phyloP scores from a whole-genome alignment of 176 grass and related monocot species.

The Alopecurus myosuroides region DNA sequence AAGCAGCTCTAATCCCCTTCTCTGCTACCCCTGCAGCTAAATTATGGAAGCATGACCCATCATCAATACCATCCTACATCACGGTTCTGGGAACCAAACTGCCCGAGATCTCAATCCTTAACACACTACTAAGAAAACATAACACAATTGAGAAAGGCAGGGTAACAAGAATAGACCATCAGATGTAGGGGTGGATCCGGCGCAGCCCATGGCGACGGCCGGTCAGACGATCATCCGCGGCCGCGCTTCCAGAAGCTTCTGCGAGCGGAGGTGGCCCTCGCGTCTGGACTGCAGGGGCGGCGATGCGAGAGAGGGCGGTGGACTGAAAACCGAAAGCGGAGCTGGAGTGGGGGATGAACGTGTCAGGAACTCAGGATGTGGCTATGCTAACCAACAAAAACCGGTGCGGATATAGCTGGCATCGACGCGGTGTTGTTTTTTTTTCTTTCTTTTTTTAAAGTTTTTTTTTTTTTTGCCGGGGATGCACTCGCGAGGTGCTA shows the following conservation, averaged over 20 bases:
- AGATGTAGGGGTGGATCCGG: constrained; percentile 69
- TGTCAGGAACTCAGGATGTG: constrained; percentile 28
- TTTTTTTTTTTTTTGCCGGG: neutral
- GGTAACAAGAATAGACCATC: constrained; percentile 34
- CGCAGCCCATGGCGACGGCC: constrained; percentile 74
- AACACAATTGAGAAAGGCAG: neutral
- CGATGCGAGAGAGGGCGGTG: neutral
- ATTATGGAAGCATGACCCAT: neutral
- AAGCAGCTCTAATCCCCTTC: neutral
- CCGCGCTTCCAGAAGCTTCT: constrained; percentile 17
- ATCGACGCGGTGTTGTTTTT: neutral
- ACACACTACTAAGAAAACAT: neutral
- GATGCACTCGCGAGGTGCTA: neutral
- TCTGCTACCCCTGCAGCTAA: neutral
- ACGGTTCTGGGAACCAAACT: neutral
- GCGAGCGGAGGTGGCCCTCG: neutral
- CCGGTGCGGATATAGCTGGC: neutral
- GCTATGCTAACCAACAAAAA: constrained; percentile 16
- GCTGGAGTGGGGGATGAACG: constrained; percentile 4
- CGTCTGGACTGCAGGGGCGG: neutral
- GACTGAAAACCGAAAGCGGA: constrained; percentile 9
- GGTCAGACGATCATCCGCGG: constrained; percentile 24
- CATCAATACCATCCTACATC: neutral
- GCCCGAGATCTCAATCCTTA: constrained; percentile 27
- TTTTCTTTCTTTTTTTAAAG: neutral